Base-by-base conservation (phyloP, 768 basidiomycete genomes). In the Pulveroboletus sp. region DNA sequence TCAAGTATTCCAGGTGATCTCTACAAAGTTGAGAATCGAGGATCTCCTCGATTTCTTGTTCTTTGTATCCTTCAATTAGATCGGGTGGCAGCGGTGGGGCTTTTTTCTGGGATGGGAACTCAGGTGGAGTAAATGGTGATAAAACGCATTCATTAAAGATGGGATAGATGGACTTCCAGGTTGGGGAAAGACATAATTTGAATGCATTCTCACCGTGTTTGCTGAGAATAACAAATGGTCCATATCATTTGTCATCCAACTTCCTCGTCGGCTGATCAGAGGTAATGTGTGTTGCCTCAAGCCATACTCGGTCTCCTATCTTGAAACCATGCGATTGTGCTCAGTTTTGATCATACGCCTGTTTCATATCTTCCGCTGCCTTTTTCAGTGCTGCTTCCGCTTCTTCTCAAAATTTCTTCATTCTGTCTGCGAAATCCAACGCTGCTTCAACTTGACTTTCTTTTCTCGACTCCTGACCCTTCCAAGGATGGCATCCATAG, bases 291-390 rank as follows among this genome's bases (percentile, higher is more conserved):
- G n/a, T n/a, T n/a, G n/a, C n/a, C 35, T 71, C 64, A 1, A 71
- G 29, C 56, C 55, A 68, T 0, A 69, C 69, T 8, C 20, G 49
- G 31, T 68, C 60, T 0, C 66, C 60, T 2, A 40, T 23, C 7
- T 59, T 41, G 29, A 55, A 66, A 0, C 50, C 20, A 0, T 0
- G 23, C 0, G 56, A 26, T 0, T 53, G 42, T 3, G 22, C 6
- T 0, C 29, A 7, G 3, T 47, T 16, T 13, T 27, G 23, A 20
- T 67, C 54, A 20, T 64, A 60, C 32, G 48, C 53, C 1, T 46
- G 36, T 20, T 66, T 68, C 63, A 69, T 69, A 4, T 47, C 34
- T 0, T 61, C 61, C 3, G 62, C 58, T 0, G 70, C 63, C 11
- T 51, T 32, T 3, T 43, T 17, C 5, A 67, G 22, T 4, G 57